phyloP scores from a whole-genome alignment of 2,329 filamentous ascomycete species.

The Trichoderma aggressivum region DNA sequence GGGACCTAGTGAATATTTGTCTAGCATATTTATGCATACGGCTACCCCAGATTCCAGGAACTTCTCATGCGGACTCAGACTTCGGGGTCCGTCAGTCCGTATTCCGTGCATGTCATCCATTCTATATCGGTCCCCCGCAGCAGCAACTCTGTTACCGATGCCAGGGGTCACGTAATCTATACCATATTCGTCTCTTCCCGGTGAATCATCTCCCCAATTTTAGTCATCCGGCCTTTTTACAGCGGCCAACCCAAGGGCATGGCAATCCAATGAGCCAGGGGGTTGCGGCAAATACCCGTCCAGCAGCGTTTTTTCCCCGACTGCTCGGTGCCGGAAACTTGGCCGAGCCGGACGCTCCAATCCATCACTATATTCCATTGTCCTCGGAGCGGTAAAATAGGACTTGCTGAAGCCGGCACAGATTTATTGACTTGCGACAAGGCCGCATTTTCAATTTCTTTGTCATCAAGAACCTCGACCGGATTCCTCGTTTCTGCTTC shows the following conservation, averaged over 20 bases:
- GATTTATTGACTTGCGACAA: not conserved
- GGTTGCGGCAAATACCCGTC: not conserved
- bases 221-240: not conserved
- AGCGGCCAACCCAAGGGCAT: not conserved
- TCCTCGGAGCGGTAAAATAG: not conserved
- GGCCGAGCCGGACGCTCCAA: not conserved
- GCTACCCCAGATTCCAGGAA: too few species aligned
- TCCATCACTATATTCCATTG: not conserved
- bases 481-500: not conserved
- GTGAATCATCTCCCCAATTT: not conserved
- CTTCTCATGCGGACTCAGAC: too few species aligned
- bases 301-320: not conserved
- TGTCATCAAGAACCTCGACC: not conserved
- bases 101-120: too few species aligned
- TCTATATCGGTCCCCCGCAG: too few species aligned
- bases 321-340: not conserved
- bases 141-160: too few species aligned
- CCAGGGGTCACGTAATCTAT: not conserved
- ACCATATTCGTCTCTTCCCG: not conserved
- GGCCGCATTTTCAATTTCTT: not conserved
- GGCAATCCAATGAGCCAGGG: not conserved
- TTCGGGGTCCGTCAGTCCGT: too few species aligned
- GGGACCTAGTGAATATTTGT: not conserved
- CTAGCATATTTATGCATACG: too few species aligned
- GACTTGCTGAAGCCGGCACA: not conserved